Percentiles rank a stretch among this genome's conserved stretches.
Evolutionary conservation across 352 stramenopile species (phyloP).

Genomic region (Pythium grandisporangium): DNA sequence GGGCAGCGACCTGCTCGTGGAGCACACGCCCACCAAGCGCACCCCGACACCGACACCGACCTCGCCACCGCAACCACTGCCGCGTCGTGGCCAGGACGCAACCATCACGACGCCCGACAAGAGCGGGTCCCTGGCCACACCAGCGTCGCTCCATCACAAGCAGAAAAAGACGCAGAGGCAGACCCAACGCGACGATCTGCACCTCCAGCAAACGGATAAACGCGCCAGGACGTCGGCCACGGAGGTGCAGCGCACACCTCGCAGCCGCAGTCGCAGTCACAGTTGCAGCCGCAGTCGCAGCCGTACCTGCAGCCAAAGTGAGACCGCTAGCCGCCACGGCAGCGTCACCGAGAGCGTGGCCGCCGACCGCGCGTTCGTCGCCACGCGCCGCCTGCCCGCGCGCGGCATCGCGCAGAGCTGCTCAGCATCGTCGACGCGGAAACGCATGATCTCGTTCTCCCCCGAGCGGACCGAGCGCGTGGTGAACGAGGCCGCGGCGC

Average conservation of each 20-base stretch:
- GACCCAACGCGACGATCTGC: too few relatives aligned
- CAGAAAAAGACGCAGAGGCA: too few relatives aligned
- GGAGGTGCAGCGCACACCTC: not conserved
- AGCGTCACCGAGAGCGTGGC: not conserved
- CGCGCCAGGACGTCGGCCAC: not conserved
- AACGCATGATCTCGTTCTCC: conserved; percentile 79
- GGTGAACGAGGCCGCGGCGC: conserved; percentile 38
- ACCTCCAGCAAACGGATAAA: too few relatives aligned
- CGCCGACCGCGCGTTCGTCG: too few relatives aligned
- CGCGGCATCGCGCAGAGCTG: conserved; percentile 62
- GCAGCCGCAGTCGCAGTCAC: conserved; percentile 7
- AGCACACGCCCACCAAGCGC: conserved; percentile 39
- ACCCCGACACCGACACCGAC: conserved; percentile 14
- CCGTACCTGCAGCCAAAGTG: conserved; percentile 4
- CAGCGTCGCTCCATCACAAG: too few relatives aligned
- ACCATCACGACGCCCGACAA: too few relatives aligned
- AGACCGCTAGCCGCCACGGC: not conserved
- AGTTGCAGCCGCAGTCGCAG: conserved; percentile 12
- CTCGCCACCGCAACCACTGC: too few relatives aligned
- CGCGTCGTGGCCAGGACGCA: too few relatives aligned
- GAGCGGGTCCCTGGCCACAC: too few relatives aligned
- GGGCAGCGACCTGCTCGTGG: conserved; percentile 13
- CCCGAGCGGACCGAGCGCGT: conserved; percentile 44
- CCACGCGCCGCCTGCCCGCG: conserved; percentile 13
- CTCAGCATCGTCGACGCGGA: conserved; percentile 51